Evolutionary conservation across 371 early-diverging fungal genomes (phyloP).

Genomic region (Choanephora cucurbitarum): DNA sequence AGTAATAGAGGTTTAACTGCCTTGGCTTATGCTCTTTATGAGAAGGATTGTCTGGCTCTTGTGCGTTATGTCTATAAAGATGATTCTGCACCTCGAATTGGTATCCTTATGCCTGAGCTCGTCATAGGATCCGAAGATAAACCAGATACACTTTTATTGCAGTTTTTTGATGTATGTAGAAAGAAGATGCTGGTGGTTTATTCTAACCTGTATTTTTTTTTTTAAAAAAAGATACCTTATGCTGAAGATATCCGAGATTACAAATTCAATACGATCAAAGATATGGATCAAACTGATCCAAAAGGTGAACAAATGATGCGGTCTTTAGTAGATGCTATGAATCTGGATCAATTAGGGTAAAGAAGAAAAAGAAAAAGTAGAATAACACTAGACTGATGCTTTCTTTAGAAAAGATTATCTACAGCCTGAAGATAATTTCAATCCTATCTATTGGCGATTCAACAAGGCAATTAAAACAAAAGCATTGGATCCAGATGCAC

Average conservation of each 20-base stretch:
- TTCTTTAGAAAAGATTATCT: constrained; percentile 33
- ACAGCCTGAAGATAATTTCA: constrained; percentile 52
- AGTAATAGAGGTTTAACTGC: constrained; percentile 54
- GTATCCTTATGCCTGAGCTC: constrained; percentile 39
- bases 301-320: constrained; percentile 6
- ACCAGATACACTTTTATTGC: constrained; percentile 25
- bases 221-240: constrained; percentile 62
- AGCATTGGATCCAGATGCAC: constrained; percentile 52
- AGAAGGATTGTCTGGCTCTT: constrained; percentile 54
- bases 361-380: background rate
- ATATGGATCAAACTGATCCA: background rate
- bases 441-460: constrained; percentile 61
- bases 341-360: constrained; percentile 14
- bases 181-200: background rate
- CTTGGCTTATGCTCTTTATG: constrained; percentile 56
- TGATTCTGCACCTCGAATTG: constrained; percentile 63
- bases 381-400: background rate
- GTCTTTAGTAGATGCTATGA: constrained; percentile 14
- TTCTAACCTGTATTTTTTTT: background rate
- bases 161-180: constrained; percentile 57
- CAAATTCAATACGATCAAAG: constrained; percentile 1
- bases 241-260: constrained; percentile 61
- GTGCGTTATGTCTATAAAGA: constrained; percentile 63
- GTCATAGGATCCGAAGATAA: constrained; percentile 5
- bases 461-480: constrained; percentile 59